Evolutionary conservation across 495 filamentous ascomycete species (phyloP).

Genomic region (Trichocladium uniseriatum): DNA sequence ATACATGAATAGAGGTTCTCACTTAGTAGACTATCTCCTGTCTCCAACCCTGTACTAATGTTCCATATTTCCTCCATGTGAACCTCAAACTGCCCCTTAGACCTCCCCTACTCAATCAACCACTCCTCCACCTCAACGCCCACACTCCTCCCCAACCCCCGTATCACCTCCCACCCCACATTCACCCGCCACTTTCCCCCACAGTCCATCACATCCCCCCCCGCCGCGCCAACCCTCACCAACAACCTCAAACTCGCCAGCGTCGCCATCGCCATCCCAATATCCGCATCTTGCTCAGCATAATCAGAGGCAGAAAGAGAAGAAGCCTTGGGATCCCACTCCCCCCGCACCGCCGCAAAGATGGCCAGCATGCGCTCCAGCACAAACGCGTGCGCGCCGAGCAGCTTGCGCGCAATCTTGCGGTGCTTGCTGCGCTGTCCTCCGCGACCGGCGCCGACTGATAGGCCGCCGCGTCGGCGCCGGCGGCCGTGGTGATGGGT

Average conservation of each 20-base stretch:
- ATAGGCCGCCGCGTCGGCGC: constrained; percentile 23
- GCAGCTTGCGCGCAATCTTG: constrained; percentile 59
- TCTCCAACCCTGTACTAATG: too few species aligned
- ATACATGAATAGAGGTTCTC: neutral
- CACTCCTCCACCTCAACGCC: constrained; percentile 66
- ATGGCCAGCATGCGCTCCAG: constrained; percentile 84
- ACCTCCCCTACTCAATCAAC: constrained; percentile 45
- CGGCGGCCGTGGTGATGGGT: constrained; percentile 55
- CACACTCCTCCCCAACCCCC: constrained; percentile 54
- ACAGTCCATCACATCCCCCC: constrained; percentile 51
- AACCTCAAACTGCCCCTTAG: neutral
- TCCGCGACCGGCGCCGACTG: constrained; percentile 7
- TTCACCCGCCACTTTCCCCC: constrained; percentile 64
- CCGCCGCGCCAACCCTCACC: constrained; percentile 40
- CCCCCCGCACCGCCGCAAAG: constrained; percentile 66
- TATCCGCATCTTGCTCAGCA: constrained; percentile 41
- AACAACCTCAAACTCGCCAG: constrained; percentile 69
- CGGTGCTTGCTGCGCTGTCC: constrained; percentile 49
- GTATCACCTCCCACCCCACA: constrained; percentile 65
- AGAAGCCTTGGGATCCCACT: constrained; percentile 44
- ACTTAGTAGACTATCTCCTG: neutral
- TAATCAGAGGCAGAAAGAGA: too few species aligned
- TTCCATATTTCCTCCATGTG: too few species aligned
- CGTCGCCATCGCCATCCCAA: constrained; percentile 68
- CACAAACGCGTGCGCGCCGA: constrained; percentile 72